These are phyloP conservation scores for Sporothrix sp. DNA, from an alignment of 2,329 filamentous ascomycete species.

Conservation along the genomic window DNA sequence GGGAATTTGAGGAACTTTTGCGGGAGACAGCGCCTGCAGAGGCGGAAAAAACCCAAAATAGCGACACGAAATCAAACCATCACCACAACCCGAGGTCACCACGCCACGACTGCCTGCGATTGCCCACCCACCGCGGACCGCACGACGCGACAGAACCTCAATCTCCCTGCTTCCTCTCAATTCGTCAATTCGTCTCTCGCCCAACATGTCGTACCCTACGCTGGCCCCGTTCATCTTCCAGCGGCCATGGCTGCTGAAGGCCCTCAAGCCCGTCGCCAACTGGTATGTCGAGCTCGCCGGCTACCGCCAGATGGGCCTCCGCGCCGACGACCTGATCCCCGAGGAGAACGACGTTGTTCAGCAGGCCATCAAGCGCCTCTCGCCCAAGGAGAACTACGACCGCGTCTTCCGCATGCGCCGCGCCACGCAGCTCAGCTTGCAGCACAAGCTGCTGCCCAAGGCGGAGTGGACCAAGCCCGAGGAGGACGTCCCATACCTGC, in stretches of 20 bases:
- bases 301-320: constrained; percentile 20
- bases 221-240: constrained; percentile 52
- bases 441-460: constrained; percentile 56
- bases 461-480: constrained; percentile 50
- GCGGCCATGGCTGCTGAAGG: constrained; percentile 74
- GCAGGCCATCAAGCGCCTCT: constrained; percentile 80
- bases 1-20: constrained; percentile 19
- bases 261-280: constrained; percentile 70
- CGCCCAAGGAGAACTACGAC: constrained; percentile 86
- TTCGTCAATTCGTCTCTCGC: not conserved
- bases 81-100: not conserved
- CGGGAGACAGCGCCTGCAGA: not conserved
- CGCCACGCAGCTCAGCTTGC: constrained; percentile 67
- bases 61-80: constrained; percentile 4
- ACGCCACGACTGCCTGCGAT: constrained; percentile 2
- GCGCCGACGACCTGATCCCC: constrained; percentile 87
- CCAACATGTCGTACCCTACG: constrained; percentile 10
- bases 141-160: not conserved
- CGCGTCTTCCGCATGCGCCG: constrained; percentile 94
- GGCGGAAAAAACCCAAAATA: constrained; percentile 6
- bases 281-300: constrained; percentile 83
- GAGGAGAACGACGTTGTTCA: constrained; percentile 86
- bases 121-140: not conserved
- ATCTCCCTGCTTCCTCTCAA: not conserved
- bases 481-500: constrained; percentile 47